Percentiles rank a stretch among this genome's conserved stretches.
These are phyloP conservation scores for Penicillium canariense DNA, from an alignment of 495 filamentous ascomycete genomes.

Conservation along the genomic window DNA sequence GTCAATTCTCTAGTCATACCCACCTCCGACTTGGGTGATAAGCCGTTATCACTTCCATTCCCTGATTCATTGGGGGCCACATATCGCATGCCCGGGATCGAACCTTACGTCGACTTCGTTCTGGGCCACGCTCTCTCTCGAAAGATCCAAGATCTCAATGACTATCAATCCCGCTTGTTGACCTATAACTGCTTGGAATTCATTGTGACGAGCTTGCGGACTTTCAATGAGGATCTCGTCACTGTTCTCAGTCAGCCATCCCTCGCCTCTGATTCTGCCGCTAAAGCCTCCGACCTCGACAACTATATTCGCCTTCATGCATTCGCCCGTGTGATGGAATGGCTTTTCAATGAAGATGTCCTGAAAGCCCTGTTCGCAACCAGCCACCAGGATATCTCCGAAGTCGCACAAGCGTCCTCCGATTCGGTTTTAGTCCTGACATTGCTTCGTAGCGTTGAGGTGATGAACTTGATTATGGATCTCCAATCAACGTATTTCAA, in stretches of 20 bases:
- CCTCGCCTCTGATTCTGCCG: slow-evolving; percentile 66
- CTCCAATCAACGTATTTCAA: slow-evolving; percentile 90
- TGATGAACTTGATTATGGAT: slow-evolving; percentile 75
- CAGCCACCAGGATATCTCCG: slow-evolving; percentile 66
- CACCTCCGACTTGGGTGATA: slow-evolving; percentile 43
- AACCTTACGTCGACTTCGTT: slow-evolving; percentile 87
- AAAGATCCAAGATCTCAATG: slow-evolving; percentile 56
- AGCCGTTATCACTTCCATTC: slow-evolving; percentile 72
- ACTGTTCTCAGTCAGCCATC: slow-evolving; percentile 73
- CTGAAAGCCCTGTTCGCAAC: slow-evolving; percentile 72
- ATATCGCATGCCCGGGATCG: slow-evolving; percentile 80
- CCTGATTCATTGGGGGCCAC: slow-evolving; percentile 80
- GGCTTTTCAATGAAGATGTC: slow-evolving; percentile 93
- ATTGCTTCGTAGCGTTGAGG: slow-evolving; percentile 70
- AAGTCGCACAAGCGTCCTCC: slow-evolving; percentile 61
- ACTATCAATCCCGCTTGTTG: slow-evolving; percentile 63
- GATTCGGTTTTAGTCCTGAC: slow-evolving; percentile 75
- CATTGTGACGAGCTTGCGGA: slow-evolving; percentile 66
- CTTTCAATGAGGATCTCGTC: slow-evolving; percentile 91
- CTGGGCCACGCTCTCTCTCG: slow-evolving; percentile 68
- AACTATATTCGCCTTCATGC: slow-evolving; percentile 84
- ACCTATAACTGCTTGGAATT: slow-evolving; percentile 78
- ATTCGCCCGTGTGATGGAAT: slow-evolving; percentile 91
- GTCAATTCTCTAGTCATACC: slow-evolving; percentile 67
- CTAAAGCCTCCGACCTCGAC: slow-evolving; percentile 66